Evolutionary conservation across 108 stramenopile genomes (phyloP), one percentile per base, ranked within the genome.

Genomic region (Stephanodiscus triporus): DNA sequence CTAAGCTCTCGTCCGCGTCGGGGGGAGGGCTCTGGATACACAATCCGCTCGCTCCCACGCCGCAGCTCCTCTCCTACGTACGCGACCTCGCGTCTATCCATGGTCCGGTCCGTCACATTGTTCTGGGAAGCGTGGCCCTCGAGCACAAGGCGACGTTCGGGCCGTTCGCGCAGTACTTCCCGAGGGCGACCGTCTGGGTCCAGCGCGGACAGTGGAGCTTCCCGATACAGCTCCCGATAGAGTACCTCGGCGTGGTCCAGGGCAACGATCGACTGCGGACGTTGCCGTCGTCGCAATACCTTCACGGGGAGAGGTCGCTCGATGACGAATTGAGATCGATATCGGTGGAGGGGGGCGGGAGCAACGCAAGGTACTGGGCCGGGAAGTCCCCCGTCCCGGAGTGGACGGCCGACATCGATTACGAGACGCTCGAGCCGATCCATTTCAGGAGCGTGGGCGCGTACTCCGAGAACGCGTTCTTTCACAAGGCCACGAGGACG

Each of bases 81-180:
- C 68, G 86, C 49, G 1, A 42, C 27, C 76, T 97, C 17, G 89
- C 90, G 70, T 57, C 60, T 7, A 60, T 84, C 48, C 81, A 96
- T 63, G 96, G 96, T 17, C 91, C 89, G 1, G 89, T 97, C 0
- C 80, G 72, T 48, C 93, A 96, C 71, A 88, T 97, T 65, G 93
- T 97, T 1, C 75, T 97, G 50, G 93, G 91, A 9, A 91, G 95
- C 6, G 88, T 94, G 9, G 97, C 95, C 16, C 65, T 96, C 19
- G 96, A 97, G 78, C 97, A 97, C 86, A 96, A 96, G 83, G 91
- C 91, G 2, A 93, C 92, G 0, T 86, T 94, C 55, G 94, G 92
- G 6, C 83, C 91, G 5, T 96, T 97, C 68, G 76, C 88, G 11
- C 82, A 82, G 59, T 78, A 86, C 43, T 97, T 93, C 63, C 81